These are phyloP conservation scores for Comarum palustre DNA, from an alignment of 306 rosid species.

Conservation along the genomic window DNA sequence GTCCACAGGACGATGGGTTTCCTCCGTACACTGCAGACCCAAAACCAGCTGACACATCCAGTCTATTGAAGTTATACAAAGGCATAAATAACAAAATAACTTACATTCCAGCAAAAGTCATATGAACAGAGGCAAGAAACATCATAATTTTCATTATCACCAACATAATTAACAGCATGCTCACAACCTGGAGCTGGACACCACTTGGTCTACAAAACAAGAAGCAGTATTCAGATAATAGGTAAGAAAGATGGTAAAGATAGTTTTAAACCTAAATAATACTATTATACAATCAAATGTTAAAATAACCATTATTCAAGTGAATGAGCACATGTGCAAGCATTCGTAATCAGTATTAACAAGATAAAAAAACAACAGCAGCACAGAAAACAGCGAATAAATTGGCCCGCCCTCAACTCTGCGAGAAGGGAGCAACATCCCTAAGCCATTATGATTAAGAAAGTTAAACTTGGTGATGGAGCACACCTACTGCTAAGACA, in stretches of 20 bases:
- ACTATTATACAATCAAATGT: background rate
- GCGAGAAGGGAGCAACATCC: background rate
- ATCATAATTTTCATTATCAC: slow-evolving; percentile 79
- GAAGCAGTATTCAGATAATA: background rate
- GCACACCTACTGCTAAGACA: too few relatives aligned
- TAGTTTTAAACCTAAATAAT: background rate
- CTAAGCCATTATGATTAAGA: background rate
- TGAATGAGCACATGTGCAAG: too few relatives aligned
- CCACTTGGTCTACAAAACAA: slow-evolving; percentile 69
- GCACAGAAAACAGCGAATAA: too few relatives aligned
- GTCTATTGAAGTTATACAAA: background rate
- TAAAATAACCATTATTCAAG: background rate
- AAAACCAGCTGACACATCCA: background rate
- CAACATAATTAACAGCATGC: slow-evolving; percentile 72
- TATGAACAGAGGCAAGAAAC: slow-evolving; percentile 79
- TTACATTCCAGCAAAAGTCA: slow-evolving; percentile 87
- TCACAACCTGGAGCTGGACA: slow-evolving; percentile 94
- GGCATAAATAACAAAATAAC: slow-evolving; percentile 6
- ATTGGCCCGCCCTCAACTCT: background rate
- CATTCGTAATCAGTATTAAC: too few relatives aligned
- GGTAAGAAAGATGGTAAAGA: background rate
- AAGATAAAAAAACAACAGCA: too few relatives aligned
- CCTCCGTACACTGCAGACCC: slow-evolving; percentile 66
- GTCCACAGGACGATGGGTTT: slow-evolving; percentile 95
- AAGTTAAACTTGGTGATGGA: too few relatives aligned